A percentile compares a stretch with the other conserved stretches of the same genome.
Evolutionary conservation across 805 yeast genomes (phyloP).

Genomic region (Ogataea angusta): DNA sequence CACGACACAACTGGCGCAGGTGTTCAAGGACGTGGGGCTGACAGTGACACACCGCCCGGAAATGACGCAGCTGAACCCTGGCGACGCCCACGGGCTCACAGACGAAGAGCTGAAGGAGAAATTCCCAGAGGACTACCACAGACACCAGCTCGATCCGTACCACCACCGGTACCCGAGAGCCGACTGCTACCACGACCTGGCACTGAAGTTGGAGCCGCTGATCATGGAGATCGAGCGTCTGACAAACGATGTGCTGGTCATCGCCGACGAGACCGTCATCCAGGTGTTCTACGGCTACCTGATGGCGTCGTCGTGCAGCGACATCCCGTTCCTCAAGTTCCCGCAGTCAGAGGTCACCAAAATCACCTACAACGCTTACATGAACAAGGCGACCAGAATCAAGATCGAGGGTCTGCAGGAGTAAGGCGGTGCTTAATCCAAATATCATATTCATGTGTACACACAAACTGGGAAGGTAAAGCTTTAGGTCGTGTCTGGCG

Average conservation of each 20-base stretch:
- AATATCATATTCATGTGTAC: neutral
- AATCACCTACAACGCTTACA: conserved; percentile 81
- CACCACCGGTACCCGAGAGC: conserved; percentile 90
- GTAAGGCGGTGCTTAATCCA: neutral
- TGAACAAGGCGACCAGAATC: conserved; percentile 61
- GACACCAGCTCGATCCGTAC: conserved; percentile 74
- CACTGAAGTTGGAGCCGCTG: conserved; percentile 89
- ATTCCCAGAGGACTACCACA: conserved; percentile 69
- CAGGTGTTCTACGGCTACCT: conserved; percentile 90
- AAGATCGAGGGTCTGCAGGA: conserved; percentile 12
- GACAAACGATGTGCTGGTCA: conserved; percentile 80
- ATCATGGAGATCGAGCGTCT: conserved; percentile 91
- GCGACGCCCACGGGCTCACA: conserved; percentile 70
- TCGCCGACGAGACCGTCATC: conserved; percentile 90
- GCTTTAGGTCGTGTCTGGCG: too few relatives aligned
- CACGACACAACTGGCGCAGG: conserved; percentile 74
- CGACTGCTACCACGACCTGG: conserved; percentile 94
- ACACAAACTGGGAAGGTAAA: neutral
- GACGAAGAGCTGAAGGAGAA: conserved; percentile 54
- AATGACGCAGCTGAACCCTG: conserved; percentile 85
- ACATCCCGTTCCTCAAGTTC: conserved; percentile 77
- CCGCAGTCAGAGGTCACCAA: conserved; percentile 83
- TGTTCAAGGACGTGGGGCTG: conserved; percentile 60
- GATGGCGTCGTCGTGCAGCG: conserved; percentile 86
- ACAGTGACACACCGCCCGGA: conserved; percentile 74